Evolutionary conservation across 768 basidiomycete genomes (phyloP).

Genomic region (Termitomyces sp.): DNA sequence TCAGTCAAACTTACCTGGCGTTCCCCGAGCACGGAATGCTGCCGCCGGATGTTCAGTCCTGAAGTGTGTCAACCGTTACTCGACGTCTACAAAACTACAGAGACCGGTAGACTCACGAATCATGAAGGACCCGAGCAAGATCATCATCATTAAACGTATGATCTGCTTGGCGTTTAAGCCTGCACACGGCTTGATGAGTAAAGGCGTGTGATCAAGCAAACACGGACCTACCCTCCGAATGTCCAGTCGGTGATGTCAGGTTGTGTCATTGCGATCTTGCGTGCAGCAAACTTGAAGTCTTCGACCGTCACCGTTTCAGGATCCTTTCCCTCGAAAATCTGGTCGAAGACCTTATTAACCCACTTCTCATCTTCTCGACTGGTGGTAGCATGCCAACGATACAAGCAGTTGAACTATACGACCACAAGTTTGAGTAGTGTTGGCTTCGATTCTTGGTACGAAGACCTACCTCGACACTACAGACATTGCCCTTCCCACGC

Average conservation of each 20-base stretch:
- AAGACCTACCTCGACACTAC: constrained; percentile 69
- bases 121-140: constrained; percentile 58
- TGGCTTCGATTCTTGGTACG: too few species aligned
- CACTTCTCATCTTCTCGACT: constrained; percentile 68
- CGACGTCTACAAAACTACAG: not conserved
- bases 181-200: constrained; percentile 17
- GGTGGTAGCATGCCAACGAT: constrained; percentile 82
- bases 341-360: constrained; percentile 43
- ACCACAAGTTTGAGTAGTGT: not conserved
- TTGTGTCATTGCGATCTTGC: constrained; percentile 30
- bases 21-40: constrained; percentile 72
- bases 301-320: constrained; percentile 36
- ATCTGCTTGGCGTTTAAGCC: constrained; percentile 54
- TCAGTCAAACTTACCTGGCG: constrained; percentile 39
- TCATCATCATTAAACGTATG: constrained; percentile 65
- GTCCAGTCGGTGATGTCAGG: constrained; percentile 58
- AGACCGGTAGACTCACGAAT: constrained; percentile 45
- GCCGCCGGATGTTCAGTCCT: constrained; percentile 71
- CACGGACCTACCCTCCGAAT: constrained; percentile 46
- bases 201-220: not conserved
- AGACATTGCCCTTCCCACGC: constrained; percentile 75
- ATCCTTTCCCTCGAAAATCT: constrained; percentile 48
- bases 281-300: constrained; percentile 48
- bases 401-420: constrained; percentile 73
- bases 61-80: constrained; percentile 1